Conservation (phyloP, 345 rosid genomes). For the Pugionium cornutum region DNA sequence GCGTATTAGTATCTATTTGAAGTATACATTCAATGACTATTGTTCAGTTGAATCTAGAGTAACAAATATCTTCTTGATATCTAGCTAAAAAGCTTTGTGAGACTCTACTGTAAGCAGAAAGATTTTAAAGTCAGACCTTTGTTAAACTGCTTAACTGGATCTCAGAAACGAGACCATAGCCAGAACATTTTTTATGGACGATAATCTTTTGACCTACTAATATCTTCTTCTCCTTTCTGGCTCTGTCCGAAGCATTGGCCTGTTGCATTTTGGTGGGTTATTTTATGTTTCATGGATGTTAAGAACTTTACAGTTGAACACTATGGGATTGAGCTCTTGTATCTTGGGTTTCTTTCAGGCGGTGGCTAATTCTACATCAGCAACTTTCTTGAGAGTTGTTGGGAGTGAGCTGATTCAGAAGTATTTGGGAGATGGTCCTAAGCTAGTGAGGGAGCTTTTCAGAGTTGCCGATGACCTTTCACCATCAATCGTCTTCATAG, state of each 20-base stretch:
- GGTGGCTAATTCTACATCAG: slow-evolving; percentile 95
- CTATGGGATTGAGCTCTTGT: slow-evolving; percentile 15
- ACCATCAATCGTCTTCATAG: slow-evolving; percentile 94
- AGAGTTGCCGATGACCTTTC: slow-evolving; percentile 95
- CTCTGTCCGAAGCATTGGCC: no score
- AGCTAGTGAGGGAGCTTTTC: slow-evolving; percentile 91
- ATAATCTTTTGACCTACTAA: not conserved
- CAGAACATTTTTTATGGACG: not conserved
- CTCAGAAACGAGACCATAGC: not conserved
- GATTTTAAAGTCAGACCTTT: not conserved
- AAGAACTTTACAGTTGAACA: not conserved
- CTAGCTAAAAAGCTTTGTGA: not conserved
- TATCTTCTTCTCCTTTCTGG: not conserved
- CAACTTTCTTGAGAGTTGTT: slow-evolving; percentile 94
- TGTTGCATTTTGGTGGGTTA: not conserved
- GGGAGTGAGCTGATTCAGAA: slow-evolving; percentile 98
- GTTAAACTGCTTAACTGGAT: not conserved
- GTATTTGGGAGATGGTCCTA: slow-evolving; percentile 96
- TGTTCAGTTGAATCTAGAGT: not conserved
- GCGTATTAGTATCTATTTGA: not conserved
- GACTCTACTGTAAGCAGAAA: not conserved
- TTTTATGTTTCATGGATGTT: not conserved
- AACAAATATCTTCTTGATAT: not conserved
- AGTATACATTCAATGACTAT: not conserved
- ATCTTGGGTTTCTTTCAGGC: slow-evolving; percentile 55